Conservation (phyloP, 2,329 filamentous ascomycete species). For the Penicillium sp. region DNA sequence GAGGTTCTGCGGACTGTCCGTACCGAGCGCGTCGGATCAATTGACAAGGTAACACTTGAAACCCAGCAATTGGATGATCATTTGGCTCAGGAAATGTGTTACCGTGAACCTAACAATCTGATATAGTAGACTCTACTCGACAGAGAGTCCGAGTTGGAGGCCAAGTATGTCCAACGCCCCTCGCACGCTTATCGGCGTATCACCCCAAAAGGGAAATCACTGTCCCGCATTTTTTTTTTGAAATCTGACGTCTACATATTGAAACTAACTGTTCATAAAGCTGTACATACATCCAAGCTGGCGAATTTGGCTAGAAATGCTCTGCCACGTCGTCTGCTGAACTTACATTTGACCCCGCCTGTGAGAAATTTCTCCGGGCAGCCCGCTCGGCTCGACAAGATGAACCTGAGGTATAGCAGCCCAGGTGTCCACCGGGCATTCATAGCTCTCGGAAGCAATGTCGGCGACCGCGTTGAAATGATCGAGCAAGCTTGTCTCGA, state of each 20-base stretch:
- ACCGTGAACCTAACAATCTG: background rate
- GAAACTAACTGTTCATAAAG: constrained; percentile 4
- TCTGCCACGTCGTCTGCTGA: constrained; percentile 1
- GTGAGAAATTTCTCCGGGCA: constrained; percentile 22
- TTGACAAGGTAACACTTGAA: background rate
- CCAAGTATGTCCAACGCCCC: background rate
- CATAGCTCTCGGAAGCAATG: constrained; percentile 88
- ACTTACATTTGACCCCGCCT: constrained; percentile 7
- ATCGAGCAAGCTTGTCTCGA: constrained; percentile 81
- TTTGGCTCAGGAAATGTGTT: background rate
- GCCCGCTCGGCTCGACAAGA: constrained; percentile 12
- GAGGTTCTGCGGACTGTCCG: background rate
- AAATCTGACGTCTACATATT: background rate
- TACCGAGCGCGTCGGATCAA: background rate
- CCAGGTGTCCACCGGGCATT: constrained; percentile 58
- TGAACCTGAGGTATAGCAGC: constrained; percentile 8
- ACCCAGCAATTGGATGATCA: background rate
- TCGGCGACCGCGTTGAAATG: constrained; percentile 80
- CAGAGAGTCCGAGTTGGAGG: background rate
- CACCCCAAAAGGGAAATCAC: constrained; percentile 9
- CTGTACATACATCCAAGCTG: background rate
- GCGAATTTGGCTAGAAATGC: constrained; percentile 9
- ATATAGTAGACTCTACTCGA: background rate
- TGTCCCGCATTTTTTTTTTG: constrained; percentile 10
- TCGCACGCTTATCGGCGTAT: constrained; percentile 11